Conservation (phyloP, 192 early-diverging fungal genomes). For the Coemansia sp. region DNA sequence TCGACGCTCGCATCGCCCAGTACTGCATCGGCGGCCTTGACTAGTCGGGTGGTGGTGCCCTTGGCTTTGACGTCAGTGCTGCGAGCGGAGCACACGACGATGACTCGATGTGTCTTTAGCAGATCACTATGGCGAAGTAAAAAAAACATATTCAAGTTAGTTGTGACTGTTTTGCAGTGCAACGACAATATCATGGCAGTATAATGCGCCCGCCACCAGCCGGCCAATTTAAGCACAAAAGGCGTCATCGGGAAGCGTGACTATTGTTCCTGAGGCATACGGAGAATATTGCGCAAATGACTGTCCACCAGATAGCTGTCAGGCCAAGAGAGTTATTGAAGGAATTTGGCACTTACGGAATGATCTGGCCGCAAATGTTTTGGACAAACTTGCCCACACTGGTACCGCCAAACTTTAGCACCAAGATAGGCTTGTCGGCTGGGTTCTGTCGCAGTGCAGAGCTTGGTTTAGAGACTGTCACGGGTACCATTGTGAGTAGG, state of each 20-base stretch:
- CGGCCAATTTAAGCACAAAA: constrained; percentile 8
- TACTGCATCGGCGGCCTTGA: constrained; percentile 54
- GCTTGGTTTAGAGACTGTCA: constrained; percentile 1
- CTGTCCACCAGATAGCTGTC: background rate
- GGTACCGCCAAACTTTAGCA: constrained; percentile 97
- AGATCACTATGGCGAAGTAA: constrained; percentile 55
- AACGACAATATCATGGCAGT: background rate
- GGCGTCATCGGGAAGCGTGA: constrained; percentile 1
- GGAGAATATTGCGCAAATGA: constrained; percentile 1
- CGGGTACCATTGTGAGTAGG: constrained; percentile 8
- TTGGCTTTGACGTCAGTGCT: constrained; percentile 83
- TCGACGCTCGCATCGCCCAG: constrained; percentile 42
- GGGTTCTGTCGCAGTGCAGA: constrained; percentile 23
- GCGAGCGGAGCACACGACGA: constrained; percentile 96
- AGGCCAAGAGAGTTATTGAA: background rate
- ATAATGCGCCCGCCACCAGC: background rate
- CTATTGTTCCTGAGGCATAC: constrained; percentile 4
- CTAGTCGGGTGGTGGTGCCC: constrained; percentile 83
- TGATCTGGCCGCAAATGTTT: constrained; percentile 73
- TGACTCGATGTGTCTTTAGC: constrained; percentile 72
- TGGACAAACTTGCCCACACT: constrained; percentile 86
- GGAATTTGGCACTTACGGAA: constrained; percentile 67
- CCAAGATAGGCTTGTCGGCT: constrained; percentile 61
- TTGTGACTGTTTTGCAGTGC: background rate
- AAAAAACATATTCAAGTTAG: background rate